phyloP scores from a whole-genome alignment of 805 yeast genomes.

The Jamesozyma piceae region DNA sequence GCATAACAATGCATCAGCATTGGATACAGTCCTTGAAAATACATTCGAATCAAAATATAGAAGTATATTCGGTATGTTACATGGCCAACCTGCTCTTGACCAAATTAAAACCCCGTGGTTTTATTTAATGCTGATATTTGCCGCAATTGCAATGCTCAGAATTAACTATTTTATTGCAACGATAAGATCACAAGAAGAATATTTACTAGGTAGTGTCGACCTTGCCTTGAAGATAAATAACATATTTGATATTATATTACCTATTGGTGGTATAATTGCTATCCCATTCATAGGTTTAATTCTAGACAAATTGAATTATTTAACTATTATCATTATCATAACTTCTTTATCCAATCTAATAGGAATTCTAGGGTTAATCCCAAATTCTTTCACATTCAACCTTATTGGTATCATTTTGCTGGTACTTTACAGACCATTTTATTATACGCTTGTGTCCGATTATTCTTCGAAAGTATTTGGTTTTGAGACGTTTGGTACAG shows the following conservation, averaged over 20 bases:
- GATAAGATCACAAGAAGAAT: slow-evolving; percentile 70
- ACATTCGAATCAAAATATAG: slow-evolving; percentile 53
- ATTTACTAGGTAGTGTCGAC: slow-evolving; percentile 44
- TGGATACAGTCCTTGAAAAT: slow-evolving; percentile 36
- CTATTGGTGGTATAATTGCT: slow-evolving; percentile 78
- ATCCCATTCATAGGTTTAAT: slow-evolving; percentile 80
- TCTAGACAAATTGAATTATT: slow-evolving; percentile 62
- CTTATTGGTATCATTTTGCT: slow-evolving; percentile 59
- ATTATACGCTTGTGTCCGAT: slow-evolving; percentile 87
- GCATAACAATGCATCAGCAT: slow-evolving; percentile 35
- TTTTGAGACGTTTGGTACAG: slow-evolving; percentile 81
- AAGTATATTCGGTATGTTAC: slow-evolving; percentile 66
- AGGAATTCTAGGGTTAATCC: slow-evolving; percentile 62
- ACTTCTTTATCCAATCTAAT: slow-evolving; percentile 47
- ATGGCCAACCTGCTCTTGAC: slow-evolving; percentile 42
- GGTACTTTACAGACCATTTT: slow-evolving; percentile 83
- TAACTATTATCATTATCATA: slow-evolving; percentile 46
- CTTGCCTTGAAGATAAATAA: slow-evolving; percentile 52
- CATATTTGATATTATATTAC: slow-evolving; percentile 78
- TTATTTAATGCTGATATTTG: slow-evolving; percentile 62
- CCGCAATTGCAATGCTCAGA: slow-evolving; percentile 82
- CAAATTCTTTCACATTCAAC: slow-evolving; percentile 38
- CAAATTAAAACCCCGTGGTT: slow-evolving; percentile 64
- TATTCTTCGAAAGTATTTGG: slow-evolving; percentile 91
- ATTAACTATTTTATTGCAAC: slow-evolving; percentile 92